Evolutionary conservation across 768 basidiomycete species (phyloP).

Genomic region (Lactarius tabidus): DNA sequence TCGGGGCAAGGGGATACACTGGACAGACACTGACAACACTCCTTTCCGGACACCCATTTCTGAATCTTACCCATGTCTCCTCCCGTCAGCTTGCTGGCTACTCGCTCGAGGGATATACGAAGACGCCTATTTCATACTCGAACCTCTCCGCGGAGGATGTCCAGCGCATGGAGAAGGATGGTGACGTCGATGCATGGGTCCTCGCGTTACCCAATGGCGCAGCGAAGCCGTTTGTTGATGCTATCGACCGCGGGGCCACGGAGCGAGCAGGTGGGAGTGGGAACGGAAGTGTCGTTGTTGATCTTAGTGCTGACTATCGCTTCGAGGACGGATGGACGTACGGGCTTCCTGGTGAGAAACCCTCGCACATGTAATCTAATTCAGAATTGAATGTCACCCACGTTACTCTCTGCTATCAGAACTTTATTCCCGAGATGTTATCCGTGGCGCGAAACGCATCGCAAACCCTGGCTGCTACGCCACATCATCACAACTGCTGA

Average conservation of each 20-base stretch:
- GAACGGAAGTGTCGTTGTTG: constrained; percentile 76
- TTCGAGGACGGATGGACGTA: constrained; percentile 97
- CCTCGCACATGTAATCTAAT: constrained; percentile 38
- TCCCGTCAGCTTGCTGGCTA: constrained; percentile 90
- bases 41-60: constrained; percentile 83
- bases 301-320: constrained; percentile 91
- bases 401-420: constrained; percentile 49
- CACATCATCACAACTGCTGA: constrained; percentile 85
- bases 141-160: constrained; percentile 79
- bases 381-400: constrained; percentile 34
- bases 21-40: constrained; percentile 87
- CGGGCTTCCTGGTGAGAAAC: constrained; percentile 92
- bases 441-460: constrained; percentile 75
- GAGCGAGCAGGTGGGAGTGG: constrained; percentile 40
- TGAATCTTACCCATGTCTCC: constrained; percentile 92
- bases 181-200: constrained; percentile 96
- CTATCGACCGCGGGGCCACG: constrained; percentile 72
- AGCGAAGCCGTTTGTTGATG: constrained; percentile 95
- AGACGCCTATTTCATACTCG: constrained; percentile 66
- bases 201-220: constrained; percentile 99
- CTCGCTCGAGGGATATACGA: constrained; percentile 76
- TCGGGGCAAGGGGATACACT: constrained; percentile 95
- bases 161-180: constrained; percentile 81
- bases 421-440: constrained; percentile 69
- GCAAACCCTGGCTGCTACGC: constrained; percentile 99